phyloP scores from a whole-genome alignment of 1,139 yeast species.

The Protomyces inouyei region DNA sequence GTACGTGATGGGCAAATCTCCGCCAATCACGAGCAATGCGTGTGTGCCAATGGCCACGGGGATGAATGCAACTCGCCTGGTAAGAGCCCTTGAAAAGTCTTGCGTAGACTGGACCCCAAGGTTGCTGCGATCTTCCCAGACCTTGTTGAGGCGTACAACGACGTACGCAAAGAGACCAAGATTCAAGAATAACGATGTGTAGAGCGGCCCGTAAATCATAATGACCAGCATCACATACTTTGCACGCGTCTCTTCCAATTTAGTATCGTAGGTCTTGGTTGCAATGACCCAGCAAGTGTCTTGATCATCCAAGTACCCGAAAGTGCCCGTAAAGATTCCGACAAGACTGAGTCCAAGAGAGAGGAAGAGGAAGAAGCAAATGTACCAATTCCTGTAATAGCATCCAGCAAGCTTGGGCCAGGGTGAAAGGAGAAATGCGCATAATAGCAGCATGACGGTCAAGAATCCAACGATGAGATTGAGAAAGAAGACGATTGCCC shows the following conservation, averaged over 20 bases:
- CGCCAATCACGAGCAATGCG: conserved; percentile 10
- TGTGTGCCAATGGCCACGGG: conserved; percentile 3
- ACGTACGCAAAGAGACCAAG: background rate
- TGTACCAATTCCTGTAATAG: background rate
- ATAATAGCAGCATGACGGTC: conserved; percentile 2
- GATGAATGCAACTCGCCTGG: conserved; percentile 5
- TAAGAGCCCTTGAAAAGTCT: background rate
- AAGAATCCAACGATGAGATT: conserved; percentile 8
- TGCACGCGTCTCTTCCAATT: background rate
- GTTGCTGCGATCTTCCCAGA: background rate
- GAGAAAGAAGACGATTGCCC: background rate
- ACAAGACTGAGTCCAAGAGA: conserved; percentile 4
- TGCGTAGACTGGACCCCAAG: background rate
- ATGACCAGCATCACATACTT: background rate
- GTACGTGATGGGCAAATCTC: conserved; percentile 10
- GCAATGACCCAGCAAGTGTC: conserved; percentile 18
- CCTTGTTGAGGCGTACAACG: background rate
- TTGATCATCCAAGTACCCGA: conserved; percentile 1
- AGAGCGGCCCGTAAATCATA: conserved; percentile 14
- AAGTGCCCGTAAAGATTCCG: background rate
- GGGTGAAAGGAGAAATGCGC: conserved; percentile 7
- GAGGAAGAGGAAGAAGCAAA: background rate
- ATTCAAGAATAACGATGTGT: background rate
- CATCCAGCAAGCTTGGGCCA: background rate
- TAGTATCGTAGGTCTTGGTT: background rate